Evolutionary conservation across 2,329 filamentous ascomycete genomes (phyloP), one percentile per base, ranked within the genome.

Genomic region (Corynespora cassiicola): DNA sequence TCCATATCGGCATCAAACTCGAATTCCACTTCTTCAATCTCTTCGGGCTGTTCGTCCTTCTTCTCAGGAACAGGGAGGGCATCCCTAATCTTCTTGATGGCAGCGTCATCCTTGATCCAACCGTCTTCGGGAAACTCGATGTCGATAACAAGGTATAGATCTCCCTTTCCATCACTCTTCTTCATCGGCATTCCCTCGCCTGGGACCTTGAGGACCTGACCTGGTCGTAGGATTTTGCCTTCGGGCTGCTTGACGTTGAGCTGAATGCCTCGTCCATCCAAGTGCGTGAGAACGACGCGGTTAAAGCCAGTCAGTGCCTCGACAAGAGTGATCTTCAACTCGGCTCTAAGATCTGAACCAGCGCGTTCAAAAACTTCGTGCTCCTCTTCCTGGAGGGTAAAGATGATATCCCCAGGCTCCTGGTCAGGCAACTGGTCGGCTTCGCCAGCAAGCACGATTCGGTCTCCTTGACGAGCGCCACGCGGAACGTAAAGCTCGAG

Each of bases 141-240:
- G 57, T 94, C 85, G 50, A 96, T 85, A 23, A 87, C 75, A 26
- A 99, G 77, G 70, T 92, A 99, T 12, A 99, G 75, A 61, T 97
- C 90, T 27, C 94, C 94, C 64, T 84, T 90, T 4, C 74, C 63
- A 24, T 99, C 94, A 48, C 86, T 88, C 40, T 85, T 84, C 78
- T 96, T 96, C 55, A 85, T 70, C 2, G 94, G 94, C 94, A 99
- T 99, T 44, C 94, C 94, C 73, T 99, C 94, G 17, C 90, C 90
- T 2, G 78, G 70, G 1, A 99, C 76, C 75, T 90, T 96, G 56
- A 99, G 78, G 6, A 92, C 81, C 63, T 99, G 88, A 17, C 85
- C 86, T 0, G 94, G 91, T 17, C 84, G 82, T 22, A 99, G 72
- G 34, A 97, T 78, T 66, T 91, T 87, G 54, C 92, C 92, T 23